Evolutionary conservation across 495 filamentous ascomycete genomes (phyloP), one percentile per base, ranked within the genome.

Genomic region (Trichoderma reesei): DNA sequence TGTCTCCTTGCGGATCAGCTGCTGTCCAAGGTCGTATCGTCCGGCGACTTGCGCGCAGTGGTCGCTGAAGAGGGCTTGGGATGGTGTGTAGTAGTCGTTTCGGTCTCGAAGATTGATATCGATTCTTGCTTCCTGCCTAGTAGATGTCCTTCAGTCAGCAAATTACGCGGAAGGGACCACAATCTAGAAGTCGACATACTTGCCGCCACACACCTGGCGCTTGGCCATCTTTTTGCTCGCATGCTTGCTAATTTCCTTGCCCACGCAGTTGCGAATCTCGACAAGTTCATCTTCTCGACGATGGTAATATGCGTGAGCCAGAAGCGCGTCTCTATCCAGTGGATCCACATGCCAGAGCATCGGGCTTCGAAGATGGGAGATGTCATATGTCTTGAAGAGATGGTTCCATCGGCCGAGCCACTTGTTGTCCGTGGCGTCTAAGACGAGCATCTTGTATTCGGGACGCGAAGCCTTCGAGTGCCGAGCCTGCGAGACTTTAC

Each of bases 331-430:
- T 6, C 85, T 79, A 70, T 88, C 85, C 1, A 82, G 76, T 0
- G 85, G 85, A 65, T 87, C 85, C 20, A 85, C 73, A 72, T 88
- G 85, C 66, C 86, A 86, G 67, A 88, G 86, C 85, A 88, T 87
- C 16, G 83, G 85, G 67, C 84, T 86, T 14, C 84, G 79, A 16
- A 87, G 72, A 70, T 88, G 80, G 26, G 79, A 73, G 37, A 88
- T 87, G 42, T 82, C 78, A 62, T 86, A 76, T 0, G 74, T 80
- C 26, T 74, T 70, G 70, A 87, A 88, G 9, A 81, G 76, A 33
- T 70, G 72, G 41, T 82, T 78, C 84, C 85, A 88, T 61, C 76
- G 69, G 65, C 78, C 68, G 79, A 87, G 81, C 83, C 84, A 88
- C 33, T 71, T 63, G 39, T 75, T 69, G 0, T 76, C 75, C 2